Conservation (phyloP, 768 basidiomycete genomes). For the Crepidotus variabilis region DNA sequence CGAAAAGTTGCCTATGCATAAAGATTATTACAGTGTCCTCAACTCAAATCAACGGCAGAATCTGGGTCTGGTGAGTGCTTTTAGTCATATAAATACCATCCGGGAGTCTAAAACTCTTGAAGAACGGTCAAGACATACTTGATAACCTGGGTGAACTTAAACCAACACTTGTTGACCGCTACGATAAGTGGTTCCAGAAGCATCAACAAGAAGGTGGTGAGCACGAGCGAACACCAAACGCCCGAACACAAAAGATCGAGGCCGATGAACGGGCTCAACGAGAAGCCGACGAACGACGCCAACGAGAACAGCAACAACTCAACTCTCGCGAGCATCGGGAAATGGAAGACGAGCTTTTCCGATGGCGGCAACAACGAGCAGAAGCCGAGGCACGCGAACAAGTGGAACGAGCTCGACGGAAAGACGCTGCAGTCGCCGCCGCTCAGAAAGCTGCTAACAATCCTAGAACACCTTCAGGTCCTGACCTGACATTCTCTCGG, state of each 20-base stretch:
- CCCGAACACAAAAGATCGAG: constrained; percentile 19
- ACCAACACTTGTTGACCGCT: constrained; percentile 56
- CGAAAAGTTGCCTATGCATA: constrained; percentile 73
- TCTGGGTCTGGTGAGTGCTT: constrained; percentile 59
- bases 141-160: constrained; percentile 64
- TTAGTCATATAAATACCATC: neutral
- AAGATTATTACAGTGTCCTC: constrained; percentile 56
- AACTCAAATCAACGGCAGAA: constrained; percentile 59
- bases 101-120: constrained; percentile 3
- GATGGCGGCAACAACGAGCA: constrained; percentile 33
- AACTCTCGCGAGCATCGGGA: constrained; percentile 16
- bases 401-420: constrained; percentile 25
- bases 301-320: constrained; percentile 19
- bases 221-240: constrained; percentile 23
- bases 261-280: constrained; percentile 16
- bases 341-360: constrained; percentile 31
- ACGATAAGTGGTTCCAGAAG: constrained; percentile 53
- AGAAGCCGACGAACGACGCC: constrained; percentile 20
- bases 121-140: constrained; percentile 78
- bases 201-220: constrained; percentile 33
- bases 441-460: constrained; percentile 14
- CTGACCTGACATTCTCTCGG: constrained; percentile 28
- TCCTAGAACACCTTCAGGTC: constrained; percentile 9
- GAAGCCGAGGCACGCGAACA: constrained; percentile 27
- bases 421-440: constrained; percentile 19